Evolutionary conservation across 495 filamentous ascomycete genomes (phyloP).

Genomic region (Penicillium bovifimosum): DNA sequence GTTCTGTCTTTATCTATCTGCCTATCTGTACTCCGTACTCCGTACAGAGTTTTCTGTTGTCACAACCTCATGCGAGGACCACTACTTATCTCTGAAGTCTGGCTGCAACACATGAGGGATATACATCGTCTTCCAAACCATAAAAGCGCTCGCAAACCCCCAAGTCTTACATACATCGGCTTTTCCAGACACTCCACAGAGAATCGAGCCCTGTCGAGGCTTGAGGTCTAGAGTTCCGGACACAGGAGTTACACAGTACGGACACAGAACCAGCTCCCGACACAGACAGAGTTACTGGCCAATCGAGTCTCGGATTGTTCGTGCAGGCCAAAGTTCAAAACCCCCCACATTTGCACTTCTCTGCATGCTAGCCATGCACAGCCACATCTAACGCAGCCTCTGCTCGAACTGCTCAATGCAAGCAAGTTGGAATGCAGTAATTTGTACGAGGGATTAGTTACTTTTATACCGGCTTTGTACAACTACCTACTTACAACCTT

Average conservation of each 20-base stretch:
- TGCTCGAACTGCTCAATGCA: background rate
- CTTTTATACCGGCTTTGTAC: background rate
- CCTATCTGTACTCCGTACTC: too few species aligned
- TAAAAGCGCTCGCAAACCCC: background rate
- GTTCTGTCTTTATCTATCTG: background rate
- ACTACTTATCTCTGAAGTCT: background rate
- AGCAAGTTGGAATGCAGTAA: background rate
- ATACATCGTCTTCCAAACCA: background rate
- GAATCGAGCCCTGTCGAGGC: too few species aligned
- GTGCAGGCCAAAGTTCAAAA: background rate
- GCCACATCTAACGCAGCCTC: background rate
- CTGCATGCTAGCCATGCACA: background rate
- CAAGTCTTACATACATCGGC: background rate
- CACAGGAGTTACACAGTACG: too few species aligned
- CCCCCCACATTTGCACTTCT: background rate
- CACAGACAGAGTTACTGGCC: background rate
- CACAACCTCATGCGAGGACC: background rate
- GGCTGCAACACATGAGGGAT: background rate
- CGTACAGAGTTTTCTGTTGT: background rate
- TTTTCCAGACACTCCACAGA: background rate
- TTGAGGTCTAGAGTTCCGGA: too few species aligned
- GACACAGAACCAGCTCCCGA: too few species aligned
- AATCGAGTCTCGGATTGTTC: background rate
- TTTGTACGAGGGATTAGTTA: background rate
- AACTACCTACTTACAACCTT: background rate